Percentiles rank a stretch among this genome's conserved stretches.
These are phyloP conservation scores for Pythium aquatile DNA, from an alignment of 352 stramenopile genomes.

Conservation along the genomic window DNA sequence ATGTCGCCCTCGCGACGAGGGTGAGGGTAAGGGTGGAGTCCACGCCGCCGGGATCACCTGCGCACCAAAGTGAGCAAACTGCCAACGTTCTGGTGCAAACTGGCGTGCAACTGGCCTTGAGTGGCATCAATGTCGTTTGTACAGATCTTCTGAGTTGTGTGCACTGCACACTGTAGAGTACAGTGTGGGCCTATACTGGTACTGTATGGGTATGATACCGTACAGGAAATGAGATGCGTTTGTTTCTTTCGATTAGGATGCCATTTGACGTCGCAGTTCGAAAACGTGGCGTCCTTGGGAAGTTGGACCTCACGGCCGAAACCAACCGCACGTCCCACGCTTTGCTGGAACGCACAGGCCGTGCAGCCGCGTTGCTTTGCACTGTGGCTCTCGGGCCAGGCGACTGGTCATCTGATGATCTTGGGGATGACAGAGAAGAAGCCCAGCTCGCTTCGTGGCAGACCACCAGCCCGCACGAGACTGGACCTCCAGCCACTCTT, in stretches of 20 bases:
- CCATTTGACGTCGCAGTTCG: conserved; percentile 1
- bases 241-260: not conserved
- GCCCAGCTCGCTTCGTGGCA: not conserved
- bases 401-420: conserved; percentile 6
- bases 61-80: no score
- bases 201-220: not conserved
- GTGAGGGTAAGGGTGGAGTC: no score
- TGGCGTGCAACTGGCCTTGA: no score
- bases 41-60: no score
- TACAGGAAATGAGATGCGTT: not conserved
- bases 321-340: conserved; percentile 2
- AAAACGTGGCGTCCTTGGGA: not conserved
- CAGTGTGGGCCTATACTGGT: no score
- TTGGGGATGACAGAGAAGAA: not conserved
- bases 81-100: no score
- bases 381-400: not conserved
- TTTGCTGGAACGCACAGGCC: not conserved
- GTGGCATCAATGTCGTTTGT: no score
- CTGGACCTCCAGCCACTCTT: not conserved
- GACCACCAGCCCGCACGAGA: not conserved
- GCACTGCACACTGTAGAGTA: not conserved
- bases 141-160: not conserved
- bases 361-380: conserved; percentile 1
- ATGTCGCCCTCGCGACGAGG: not conserved
- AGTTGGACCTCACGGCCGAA: conserved; percentile 1